Evolutionary conservation across 106 monocot species (phyloP).

Genomic region (Dioscorea zingiberensis): DNA sequence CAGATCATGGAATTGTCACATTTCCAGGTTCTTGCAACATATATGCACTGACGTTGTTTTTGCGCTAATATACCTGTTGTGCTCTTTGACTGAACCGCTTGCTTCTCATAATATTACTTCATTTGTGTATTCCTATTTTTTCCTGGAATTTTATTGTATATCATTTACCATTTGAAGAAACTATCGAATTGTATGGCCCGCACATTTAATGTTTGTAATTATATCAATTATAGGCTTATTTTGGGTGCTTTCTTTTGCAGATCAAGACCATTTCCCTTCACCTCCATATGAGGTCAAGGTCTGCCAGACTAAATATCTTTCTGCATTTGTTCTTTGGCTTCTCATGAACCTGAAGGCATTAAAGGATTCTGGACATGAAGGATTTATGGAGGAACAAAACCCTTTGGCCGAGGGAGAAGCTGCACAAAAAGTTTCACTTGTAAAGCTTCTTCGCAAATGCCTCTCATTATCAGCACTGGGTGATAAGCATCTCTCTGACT

Average conservation of each 20-base stretch:
- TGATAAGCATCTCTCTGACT: slow-evolving; percentile 46
- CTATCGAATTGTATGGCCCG: no score
- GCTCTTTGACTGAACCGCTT: no score
- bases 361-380: slow-evolving; percentile 39
- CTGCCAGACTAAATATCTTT: slow-evolving; percentile 32
- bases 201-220: not conserved
- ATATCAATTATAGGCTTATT: no score
- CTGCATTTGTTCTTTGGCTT: slow-evolving; percentile 57
- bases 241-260: slow-evolving; percentile 17
- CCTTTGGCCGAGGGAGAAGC: slow-evolving; percentile 18
- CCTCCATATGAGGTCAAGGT: slow-evolving; percentile 13
- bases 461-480: slow-evolving; percentile 41
- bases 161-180: not conserved
- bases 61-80: no score
- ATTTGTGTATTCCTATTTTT: not conserved
- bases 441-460: slow-evolving; percentile 51
- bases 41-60: no score
- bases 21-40: no score
- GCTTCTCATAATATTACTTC: not conserved
- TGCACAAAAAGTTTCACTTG: slow-evolving; percentile 37
- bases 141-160: not conserved
- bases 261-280: slow-evolving; percentile 9
- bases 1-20: no score
- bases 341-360: slow-evolving; percentile 42
- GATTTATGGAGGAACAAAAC: slow-evolving; percentile 14